Evolutionary conservation across 768 basidiomycete genomes (phyloP).

Genomic region (Tephrocybe rancida): DNA sequence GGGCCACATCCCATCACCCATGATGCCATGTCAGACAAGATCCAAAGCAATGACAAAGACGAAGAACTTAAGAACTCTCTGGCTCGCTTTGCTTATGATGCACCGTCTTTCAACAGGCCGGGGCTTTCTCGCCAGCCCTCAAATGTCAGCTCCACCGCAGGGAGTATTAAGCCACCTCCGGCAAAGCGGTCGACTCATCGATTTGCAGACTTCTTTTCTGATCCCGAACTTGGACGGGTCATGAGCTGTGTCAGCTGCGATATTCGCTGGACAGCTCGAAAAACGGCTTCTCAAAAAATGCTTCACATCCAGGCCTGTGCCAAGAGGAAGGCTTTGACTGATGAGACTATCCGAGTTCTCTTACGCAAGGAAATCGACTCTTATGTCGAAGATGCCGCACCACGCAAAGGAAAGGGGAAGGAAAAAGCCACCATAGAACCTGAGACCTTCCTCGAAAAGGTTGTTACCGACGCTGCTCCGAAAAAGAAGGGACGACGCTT

Average conservation of each 20-base stretch:
- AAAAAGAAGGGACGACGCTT: conserved; percentile 46
- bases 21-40: not conserved
- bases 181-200: conserved; percentile 20
- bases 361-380: conserved; percentile 49
- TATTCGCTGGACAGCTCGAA: conserved; percentile 68
- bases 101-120: conserved; percentile 2
- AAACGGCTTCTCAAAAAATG: conserved; percentile 63
- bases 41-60: conserved; percentile 27
- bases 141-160: conserved; percentile 8
- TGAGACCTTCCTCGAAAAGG: conserved; percentile 54
- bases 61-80: conserved; percentile 29
- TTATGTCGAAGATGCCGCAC: conserved; percentile 15
- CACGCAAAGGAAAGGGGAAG: conserved; percentile 22
- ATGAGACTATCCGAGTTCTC: conserved; percentile 57
- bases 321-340: conserved; percentile 54
- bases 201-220: conserved; percentile 40
- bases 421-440: conserved; percentile 20
- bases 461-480: conserved; percentile 47
- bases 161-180: conserved; percentile 8
- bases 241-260: conserved; percentile 67
- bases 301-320: conserved; percentile 71
- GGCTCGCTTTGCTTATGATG: conserved; percentile 42
- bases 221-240: conserved; percentile 48
- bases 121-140: conserved; percentile 15
- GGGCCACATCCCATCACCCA: not conserved